phyloP scores from a whole-genome alignment of 2,329 filamentous ascomycete genomes.

The Neonectria hederae region DNA sequence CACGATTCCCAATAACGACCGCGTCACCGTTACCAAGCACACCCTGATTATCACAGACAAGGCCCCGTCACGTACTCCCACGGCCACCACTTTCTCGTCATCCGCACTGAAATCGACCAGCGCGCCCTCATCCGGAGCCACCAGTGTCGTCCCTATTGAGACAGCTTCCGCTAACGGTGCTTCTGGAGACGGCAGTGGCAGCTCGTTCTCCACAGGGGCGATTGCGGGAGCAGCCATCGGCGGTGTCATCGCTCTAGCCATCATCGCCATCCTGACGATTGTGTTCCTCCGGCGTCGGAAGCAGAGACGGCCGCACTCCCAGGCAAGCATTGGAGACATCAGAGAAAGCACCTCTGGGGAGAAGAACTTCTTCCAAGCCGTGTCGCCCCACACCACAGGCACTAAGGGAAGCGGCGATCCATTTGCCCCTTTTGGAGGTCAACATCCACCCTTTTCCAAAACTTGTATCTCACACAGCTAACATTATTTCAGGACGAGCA shows the following conservation, averaged over 20 bases:
- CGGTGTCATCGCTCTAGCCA: conserved; percentile 39
- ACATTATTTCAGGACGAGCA: conserved; percentile 43
- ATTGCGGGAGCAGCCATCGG: conserved; percentile 48
- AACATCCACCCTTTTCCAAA: conserved; percentile 23
- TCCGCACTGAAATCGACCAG: conserved; percentile 6
- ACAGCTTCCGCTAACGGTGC: conserved; percentile 11
- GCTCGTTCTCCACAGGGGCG: conserved; percentile 42
- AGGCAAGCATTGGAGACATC: conserved; percentile 19
- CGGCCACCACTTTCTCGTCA: conserved; percentile 18
- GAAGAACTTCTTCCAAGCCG: conserved; percentile 39
- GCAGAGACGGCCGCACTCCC: conserved; percentile 2
- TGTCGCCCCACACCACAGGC: conserved; percentile 41
- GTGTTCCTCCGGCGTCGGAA: conserved; percentile 36
- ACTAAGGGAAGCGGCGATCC: conserved; percentile 46
- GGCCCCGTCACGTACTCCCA: conserved; percentile 29
- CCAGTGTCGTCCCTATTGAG: conserved; percentile 19
- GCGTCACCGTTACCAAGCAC: conserved; percentile 48
- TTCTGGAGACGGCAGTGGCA: background rate
- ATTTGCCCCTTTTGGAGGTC: conserved; percentile 58
- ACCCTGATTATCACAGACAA: conserved; percentile 46
- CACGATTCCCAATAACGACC: conserved; percentile 48
- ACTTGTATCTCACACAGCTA: conserved; percentile 18
- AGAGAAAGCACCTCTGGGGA: conserved; percentile 37
- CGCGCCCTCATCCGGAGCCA: conserved; percentile 18
- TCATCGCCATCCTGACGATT: conserved; percentile 38